These are phyloP conservation scores for Myriosclerotinia curreyana DNA, from an alignment of 2,329 filamentous ascomycete species.

Conservation along the genomic window DNA sequence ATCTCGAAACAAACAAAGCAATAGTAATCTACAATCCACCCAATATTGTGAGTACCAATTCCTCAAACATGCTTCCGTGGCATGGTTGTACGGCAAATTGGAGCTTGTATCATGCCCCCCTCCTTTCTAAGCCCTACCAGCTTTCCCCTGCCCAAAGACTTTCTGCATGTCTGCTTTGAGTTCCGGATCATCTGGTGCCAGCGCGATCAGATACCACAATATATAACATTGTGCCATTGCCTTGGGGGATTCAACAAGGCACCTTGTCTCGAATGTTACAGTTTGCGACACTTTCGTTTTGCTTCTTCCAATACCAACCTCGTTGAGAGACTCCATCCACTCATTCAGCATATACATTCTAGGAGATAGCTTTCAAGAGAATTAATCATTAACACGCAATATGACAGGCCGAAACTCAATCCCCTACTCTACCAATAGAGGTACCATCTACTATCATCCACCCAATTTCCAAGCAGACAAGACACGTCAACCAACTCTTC, in stretches of 20 bases:
- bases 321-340: conserved; percentile 3
- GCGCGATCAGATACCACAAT: conserved; percentile 4
- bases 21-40: conserved; percentile 11
- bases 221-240: conserved; percentile 20
- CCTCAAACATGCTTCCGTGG: conserved; percentile 12
- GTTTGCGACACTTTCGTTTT: conserved; percentile 13
- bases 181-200: conserved; percentile 23
- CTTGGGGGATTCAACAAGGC: neutral
- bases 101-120: conserved; percentile 17
- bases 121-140: conserved; percentile 17
- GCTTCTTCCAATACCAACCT: neutral
- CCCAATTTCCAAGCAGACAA: conserved; percentile 24
- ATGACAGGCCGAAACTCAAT: conserved; percentile 34
- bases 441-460: conserved; percentile 35
- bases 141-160: conserved; percentile 18
- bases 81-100: conserved; percentile 7
- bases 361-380: conserved; percentile 2
- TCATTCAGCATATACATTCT: conserved; percentile 16
- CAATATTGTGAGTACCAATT: conserved; percentile 16
- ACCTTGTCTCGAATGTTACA: neutral
- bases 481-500: conserved; percentile 33
- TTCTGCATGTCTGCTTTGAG: conserved; percentile 21
- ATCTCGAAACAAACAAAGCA: conserved; percentile 12
- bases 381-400: conserved; percentile 31
- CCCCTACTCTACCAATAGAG: conserved; percentile 33